Evolutionary conservation across 805 yeast genomes (phyloP).

Genomic region (Metschnikowia anglica): DNA sequence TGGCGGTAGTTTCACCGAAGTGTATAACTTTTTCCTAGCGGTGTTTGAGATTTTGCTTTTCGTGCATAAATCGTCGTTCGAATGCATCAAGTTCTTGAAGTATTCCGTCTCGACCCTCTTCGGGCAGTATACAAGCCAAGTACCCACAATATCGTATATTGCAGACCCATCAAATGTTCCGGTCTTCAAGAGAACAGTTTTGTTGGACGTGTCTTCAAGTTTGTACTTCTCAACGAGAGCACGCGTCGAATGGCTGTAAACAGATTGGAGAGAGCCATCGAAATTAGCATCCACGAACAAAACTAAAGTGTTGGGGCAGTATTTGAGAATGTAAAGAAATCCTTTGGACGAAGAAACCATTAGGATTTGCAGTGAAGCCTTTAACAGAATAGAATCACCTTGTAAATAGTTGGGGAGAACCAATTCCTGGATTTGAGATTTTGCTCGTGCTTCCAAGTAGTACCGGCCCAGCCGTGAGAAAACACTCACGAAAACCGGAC

Average conservation of each 20-base stretch:
- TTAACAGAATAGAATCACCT: conserved; percentile 10
- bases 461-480: not conserved
- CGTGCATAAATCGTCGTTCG: conserved; percentile 12
- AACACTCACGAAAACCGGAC: conserved; percentile 7
- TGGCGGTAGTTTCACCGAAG: conserved; percentile 45
- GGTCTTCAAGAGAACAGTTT: conserved; percentile 28
- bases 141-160: conserved; percentile 48
- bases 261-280: conserved; percentile 21
- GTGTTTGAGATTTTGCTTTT: not conserved
- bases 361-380: conserved; percentile 12
- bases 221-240: conserved; percentile 10
- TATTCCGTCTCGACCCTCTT: conserved; percentile 31
- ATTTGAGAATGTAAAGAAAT: conserved; percentile 11
- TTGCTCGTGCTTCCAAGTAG: conserved; percentile 9
- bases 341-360: conserved; percentile 14
- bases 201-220: conserved; percentile 4
- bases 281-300: conserved; percentile 7
- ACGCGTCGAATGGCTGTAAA: conserved; percentile 10
- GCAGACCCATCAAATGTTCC: conserved; percentile 37
- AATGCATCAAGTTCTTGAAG: conserved; percentile 29
- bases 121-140: conserved; percentile 51
- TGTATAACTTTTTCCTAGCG: conserved; percentile 23
- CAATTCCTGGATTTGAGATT: not conserved
- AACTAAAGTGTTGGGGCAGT: not conserved
- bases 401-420: conserved; percentile 4